Evolutionary conservation across 2,329 filamentous ascomycete genomes (phyloP), one percentile per base, ranked within the genome.

Genomic region (Fragosphaeria purpurea): DNA sequence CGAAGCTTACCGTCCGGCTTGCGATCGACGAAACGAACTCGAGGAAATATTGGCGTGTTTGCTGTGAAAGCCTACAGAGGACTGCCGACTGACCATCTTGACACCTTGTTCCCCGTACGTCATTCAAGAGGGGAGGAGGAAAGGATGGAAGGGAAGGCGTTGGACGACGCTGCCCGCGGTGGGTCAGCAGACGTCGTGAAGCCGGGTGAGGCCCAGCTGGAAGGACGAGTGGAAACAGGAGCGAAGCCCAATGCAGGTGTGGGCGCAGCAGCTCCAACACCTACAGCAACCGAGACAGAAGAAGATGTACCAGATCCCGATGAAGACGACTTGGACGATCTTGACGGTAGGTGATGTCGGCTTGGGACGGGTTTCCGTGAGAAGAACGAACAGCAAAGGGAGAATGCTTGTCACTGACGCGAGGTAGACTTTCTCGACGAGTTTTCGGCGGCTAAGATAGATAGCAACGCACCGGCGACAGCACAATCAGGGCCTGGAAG

Each of bases 261-360:
- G 6, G 22, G 10, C n/a, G 10, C 22, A 13, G 40, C 47, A 32
- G 22, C 40, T 37, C 11, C 30, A 40, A 31, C 33, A 9, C 40
- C 41, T 3, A 47, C 60, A n/a, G 62, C 61, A 8, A 60, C 58
- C 6, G 59, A 59, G 12, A 63, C 62, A 12, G 59, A 65, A 30
- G 78, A 76, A 30, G 77, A 85, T 58, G 82, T 85, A 12, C 84
- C 89, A 22, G 91, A 96, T 61, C 91, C 90, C 6, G 91, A 97
- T 57, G 90, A 95, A 67, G 93, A 93, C 66, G 87, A 93, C 59
- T 71, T 93, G 22, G 87, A 96, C 62, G 93, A 97, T 61, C 73
- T 98, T 43, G 93, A 98, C 68, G 88, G 87, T 88, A 67, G 58
- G 71, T 60, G 46, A 71, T 60, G 47, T 41, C 8, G 46, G 39